Evolutionary conservation across 495 filamentous ascomycete species (phyloP), one percentile per base, ranked within the genome.

Genomic region (Penicillium bialowiezense): DNA sequence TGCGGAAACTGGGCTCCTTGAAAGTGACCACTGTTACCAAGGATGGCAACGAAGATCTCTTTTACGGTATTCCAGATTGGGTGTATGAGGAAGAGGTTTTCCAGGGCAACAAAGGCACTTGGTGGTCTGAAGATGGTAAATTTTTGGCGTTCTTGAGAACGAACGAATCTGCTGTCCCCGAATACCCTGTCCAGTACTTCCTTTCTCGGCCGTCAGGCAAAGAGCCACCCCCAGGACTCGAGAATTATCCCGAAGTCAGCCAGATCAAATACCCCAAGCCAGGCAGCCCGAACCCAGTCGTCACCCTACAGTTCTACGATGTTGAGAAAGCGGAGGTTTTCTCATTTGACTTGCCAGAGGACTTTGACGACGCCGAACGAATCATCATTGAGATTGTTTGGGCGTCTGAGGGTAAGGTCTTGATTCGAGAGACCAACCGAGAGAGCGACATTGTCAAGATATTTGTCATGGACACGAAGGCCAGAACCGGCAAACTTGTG

Each of bases 41-140:
- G 51, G 91, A 97, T 64, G 93, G 93, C 32, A 87, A 91, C 1
- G 67, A 76, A 2, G 81, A 97, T 50, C 79, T 93, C 13, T 97
- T 98, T 74, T 95, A 97, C 58, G 93, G 93, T 17, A 83, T 96
- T n/a, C 93, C 93, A 0, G 93, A 98, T 67, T 98, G 93, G 93
- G 93, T 98, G 0, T 98, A 97, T 56, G 93, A 98, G 62, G 93
- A 98, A 62, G 93, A 98, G 67, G 91, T 98, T 5, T 87, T 97
- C 54, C 53, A 71, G 1, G 83, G 82, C 3, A 87, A 89, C 55
- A 90, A 79, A 41, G 95, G 86, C 6, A 91, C 91, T 1, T 97
- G 93, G 93, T 97, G 89, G 90, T 90, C 89, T 15, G 77, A 83
- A 19, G 90, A 91, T 62, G 93, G 90, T 15, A 85, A 87, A 42